Evolutionary conservation across 208 protist genomes (phyloP).

Genomic region (Trypanosoma scelopori): DNA sequence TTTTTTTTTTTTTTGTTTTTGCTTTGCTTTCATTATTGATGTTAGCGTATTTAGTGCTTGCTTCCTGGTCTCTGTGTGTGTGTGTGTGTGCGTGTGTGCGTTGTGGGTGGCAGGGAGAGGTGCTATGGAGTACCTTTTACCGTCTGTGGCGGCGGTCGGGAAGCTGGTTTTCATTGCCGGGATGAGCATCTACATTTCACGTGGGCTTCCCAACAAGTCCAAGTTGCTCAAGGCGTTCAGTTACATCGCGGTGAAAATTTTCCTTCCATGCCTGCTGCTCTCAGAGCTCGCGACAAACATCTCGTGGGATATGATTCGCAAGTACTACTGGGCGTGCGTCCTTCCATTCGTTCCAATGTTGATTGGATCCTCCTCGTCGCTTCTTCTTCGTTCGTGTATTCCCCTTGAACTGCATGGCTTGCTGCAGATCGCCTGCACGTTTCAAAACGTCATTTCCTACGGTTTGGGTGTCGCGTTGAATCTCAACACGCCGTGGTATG

Average conservation of each 20-base stretch:
- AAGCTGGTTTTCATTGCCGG: constrained; percentile 18
- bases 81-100: no score
- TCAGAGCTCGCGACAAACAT: constrained; percentile 25
- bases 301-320: constrained; percentile 30
- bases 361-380: constrained; percentile 26
- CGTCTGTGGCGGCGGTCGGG: constrained; percentile 20
- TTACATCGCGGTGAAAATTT: constrained; percentile 28
- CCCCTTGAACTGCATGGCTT: constrained; percentile 32
- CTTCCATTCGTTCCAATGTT: constrained; percentile 51
- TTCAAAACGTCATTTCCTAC: constrained; percentile 51
- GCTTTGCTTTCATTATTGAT: constrained; percentile 1
- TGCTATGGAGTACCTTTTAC: constrained; percentile 14
- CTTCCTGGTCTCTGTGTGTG: no score
- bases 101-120: no score
- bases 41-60: neutral
- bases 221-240: constrained; percentile 23
- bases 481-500: constrained; percentile 35
- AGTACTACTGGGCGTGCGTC: constrained; percentile 49
- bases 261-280: constrained; percentile 28
- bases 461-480: constrained; percentile 38
- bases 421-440: constrained; percentile 41
- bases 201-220: constrained; percentile 10
- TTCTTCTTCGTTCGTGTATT: constrained; percentile 19
- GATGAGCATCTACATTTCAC: constrained; percentile 15
- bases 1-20: neutral